Conservation (phyloP, 106 monocot genomes). For the Iris macrosiphon region DNA sequence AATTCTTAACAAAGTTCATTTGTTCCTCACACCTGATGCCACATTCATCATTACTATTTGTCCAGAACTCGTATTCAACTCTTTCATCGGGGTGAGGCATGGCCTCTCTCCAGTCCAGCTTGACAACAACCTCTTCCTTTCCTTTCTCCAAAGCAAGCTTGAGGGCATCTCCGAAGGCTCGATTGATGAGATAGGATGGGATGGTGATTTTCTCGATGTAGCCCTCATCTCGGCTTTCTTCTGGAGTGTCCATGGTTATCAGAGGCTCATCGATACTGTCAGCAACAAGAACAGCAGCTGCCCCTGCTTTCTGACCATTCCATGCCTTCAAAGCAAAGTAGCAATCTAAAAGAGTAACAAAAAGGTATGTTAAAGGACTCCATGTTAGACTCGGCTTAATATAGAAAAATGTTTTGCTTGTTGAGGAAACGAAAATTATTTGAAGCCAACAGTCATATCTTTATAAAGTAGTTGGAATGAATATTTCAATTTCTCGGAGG, state of each 20-base stretch:
- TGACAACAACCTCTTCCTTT: constrained; percentile 36
- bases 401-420: too few relatives aligned
- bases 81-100: constrained; percentile 70
- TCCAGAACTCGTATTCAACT: constrained; percentile 78
- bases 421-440: too few relatives aligned
- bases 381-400: too few relatives aligned
- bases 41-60: constrained; percentile 73
- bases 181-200: constrained; percentile 50
- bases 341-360: constrained; percentile 41
- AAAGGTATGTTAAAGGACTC: too few relatives aligned
- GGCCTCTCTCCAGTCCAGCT: constrained; percentile 67
- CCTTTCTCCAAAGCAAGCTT: constrained; percentile 32
- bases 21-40: constrained; percentile 56
- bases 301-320: constrained; percentile 66
- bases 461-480: too few relatives aligned
- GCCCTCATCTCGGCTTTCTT: constrained; percentile 28
- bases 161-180: constrained; percentile 40
- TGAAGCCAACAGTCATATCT: too few relatives aligned
- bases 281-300: constrained; percentile 51
- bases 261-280: constrained; percentile 57
- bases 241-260: constrained; percentile 68
- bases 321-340: constrained; percentile 69
- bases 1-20: constrained; percentile 59
- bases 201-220: constrained; percentile 49
- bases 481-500: too few relatives aligned